Evolutionary conservation across 768 basidiomycete genomes (phyloP), one percentile per base, ranked within the genome.

Genomic region (Lactarius evosmus): DNA sequence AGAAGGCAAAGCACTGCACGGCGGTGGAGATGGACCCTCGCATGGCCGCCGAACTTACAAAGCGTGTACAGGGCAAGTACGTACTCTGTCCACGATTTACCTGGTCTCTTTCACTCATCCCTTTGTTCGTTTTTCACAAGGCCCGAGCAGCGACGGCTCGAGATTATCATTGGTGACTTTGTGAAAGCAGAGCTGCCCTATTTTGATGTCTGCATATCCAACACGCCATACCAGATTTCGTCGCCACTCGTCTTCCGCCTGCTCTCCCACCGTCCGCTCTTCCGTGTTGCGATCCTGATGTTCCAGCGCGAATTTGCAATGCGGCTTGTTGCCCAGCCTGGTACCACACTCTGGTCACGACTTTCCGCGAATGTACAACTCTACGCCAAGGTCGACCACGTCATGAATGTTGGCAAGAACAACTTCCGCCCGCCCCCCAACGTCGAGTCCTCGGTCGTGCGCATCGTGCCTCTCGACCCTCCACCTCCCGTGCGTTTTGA

Each of bases 151-250:
- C 85, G 90, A 68, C 96, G 96, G 72, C 85, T 99, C 1, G 92
- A 97, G 68, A 87, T 98, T 66, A 86, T 97, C 69, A 90, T 99
- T 63, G 97, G 96, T 55, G 97, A 99, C 75, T 98, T 98, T 73
- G 92, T 98, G 72, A 98, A 98, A 76, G 93, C 91, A n/a, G 92
- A 95, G 59, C 79, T 99, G 22, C 97, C 97, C 11, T 98, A 95
- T 77, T 98, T 99, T 65, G 96, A 98, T 75, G 97, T 97, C 61
- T 98, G 96, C 81, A 98, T 99, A 71, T 95, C 93, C 70, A 99
- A 99, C 73, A 99, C 97, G 0, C 97, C 97, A 1, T 99, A 98
- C 76, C 95, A 98, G 75, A 99, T 99, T 70, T 98, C 97, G 2
- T 98, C 97, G 0, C 93, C 95, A 6, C 88, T 99, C 56, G 89